These are phyloP conservation scores for Petasospora rhodanensis DNA, from an alignment of 1,139 yeast genomes.

Conservation along the genomic window DNA sequence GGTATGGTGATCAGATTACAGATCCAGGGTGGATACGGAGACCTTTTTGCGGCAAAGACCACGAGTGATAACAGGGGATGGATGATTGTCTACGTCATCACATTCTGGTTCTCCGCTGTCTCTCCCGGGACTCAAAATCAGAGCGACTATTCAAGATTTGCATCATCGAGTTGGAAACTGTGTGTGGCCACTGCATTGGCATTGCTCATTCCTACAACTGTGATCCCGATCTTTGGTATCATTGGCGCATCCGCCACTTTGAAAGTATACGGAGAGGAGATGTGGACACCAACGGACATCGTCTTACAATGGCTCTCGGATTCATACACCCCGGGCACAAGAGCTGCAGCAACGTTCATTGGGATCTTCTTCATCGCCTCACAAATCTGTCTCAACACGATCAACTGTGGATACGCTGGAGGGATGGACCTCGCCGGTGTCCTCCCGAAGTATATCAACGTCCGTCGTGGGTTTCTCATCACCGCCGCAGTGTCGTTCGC, in stretches of 20 bases:
- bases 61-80: slow-evolving; percentile 34
- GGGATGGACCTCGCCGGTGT: slow-evolving; percentile 36
- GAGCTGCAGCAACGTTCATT: slow-evolving; percentile 10
- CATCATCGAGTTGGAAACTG: slow-evolving; percentile 28
- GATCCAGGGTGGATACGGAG: slow-evolving; percentile 36
- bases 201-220: slow-evolving; percentile 36
- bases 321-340: slow-evolving; percentile 4
- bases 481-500: slow-evolving; percentile 32
- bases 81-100: slow-evolving; percentile 40
- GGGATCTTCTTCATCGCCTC: slow-evolving; percentile 4
- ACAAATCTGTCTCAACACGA: slow-evolving; percentile 7
- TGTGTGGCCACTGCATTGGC: slow-evolving; percentile 25
- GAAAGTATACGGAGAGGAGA: slow-evolving; percentile 5
- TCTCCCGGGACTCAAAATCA: slow-evolving; percentile 36
- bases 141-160: slow-evolving; percentile 33
- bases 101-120: slow-evolving; percentile 42
- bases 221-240: slow-evolving; percentile 10
- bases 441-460: slow-evolving; percentile 33
- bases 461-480: slow-evolving; percentile 33
- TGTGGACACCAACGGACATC: slow-evolving; percentile 12
- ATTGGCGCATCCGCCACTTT: slow-evolving; percentile 7
- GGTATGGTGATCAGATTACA: slow-evolving; percentile 36
- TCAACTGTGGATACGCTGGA: slow-evolving; percentile 8
- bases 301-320: slow-evolving; percentile 7
- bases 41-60: slow-evolving; percentile 27